Percentiles rank a stretch among this genome's conserved stretches.
Evolutionary conservation across 2,329 filamentous ascomycete species (phyloP).

Genomic region (Graphiopsis chlorocephala): DNA sequence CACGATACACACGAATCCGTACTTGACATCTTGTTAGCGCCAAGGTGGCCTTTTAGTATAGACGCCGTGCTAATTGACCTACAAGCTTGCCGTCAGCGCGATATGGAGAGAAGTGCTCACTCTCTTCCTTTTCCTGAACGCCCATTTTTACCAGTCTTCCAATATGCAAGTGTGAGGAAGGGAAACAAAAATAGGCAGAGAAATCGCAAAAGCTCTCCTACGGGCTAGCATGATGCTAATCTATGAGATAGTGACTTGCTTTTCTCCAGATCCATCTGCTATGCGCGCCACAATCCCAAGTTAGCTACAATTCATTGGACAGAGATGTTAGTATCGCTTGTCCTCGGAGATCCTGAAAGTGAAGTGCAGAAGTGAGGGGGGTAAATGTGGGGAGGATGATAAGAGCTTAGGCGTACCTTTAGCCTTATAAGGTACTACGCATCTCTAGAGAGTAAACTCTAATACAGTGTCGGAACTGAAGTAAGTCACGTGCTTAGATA

Average conservation of each 20-base stretch:
- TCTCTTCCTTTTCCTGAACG: constrained; percentile 18
- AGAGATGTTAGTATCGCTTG: neutral
- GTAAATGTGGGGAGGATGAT: neutral
- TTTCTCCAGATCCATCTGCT: neutral
- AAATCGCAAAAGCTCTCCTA: neutral
- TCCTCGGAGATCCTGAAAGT: neutral
- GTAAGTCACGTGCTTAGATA: too few relatives aligned
- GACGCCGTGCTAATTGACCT: neutral
- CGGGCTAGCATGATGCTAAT: neutral
- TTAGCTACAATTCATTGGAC: neutral
- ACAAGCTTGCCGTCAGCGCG: constrained; percentile 55
- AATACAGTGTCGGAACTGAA: too few relatives aligned
- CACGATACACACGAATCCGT: constrained; percentile 64
- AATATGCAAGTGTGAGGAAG: neutral
- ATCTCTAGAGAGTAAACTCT: too few relatives aligned
- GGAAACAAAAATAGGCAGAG: neutral
- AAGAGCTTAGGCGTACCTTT: too few relatives aligned
- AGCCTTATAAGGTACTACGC: too few relatives aligned
- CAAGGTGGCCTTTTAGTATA: neutral
- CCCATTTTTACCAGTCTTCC: neutral
- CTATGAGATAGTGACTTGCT: neutral
- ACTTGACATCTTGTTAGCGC: constrained; percentile 30
- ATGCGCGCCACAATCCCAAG: neutral
- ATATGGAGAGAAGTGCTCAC: constrained; percentile 56
- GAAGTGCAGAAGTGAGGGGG: neutral